Base-by-base conservation (phyloP, 1,284 basidiomycete species). In the Trichosporon inkin region DNA sequence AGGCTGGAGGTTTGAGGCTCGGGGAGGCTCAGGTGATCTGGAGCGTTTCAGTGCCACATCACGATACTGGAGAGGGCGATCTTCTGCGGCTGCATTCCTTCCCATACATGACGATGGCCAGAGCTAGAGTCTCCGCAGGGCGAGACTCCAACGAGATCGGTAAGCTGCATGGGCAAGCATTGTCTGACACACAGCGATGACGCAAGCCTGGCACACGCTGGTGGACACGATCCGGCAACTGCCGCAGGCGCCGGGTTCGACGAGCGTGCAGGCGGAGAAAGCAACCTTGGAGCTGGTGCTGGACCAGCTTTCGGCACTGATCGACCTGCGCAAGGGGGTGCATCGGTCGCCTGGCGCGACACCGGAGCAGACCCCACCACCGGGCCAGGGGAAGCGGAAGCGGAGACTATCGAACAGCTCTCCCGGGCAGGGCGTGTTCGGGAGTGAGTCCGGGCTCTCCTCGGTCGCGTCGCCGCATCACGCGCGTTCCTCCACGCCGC, bases 151-250 rank as follows among this genome's bases (percentile, higher is more conserved):
- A 47, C 44, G 44, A 49, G 28, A 13, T 49, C 24, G 28, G 44
- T 49, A 13, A 16, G 44, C n/a, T n/a, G 3, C 4, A 32, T 8
- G 28, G 28, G 28, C 28, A 32, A 32, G 28, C 28, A 5, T 32
- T 8, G 8, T 32, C 28, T 49, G n/a, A 49, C 44, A 28, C 16
- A 3, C 53, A 72, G 70, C 60, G 44, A 71, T 70, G 68, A 71
- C 56, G 7, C 67, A 71, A 47, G 61, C 71, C 35, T 77, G 74
- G 74, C 74, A 75, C 60, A 57, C 60, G 16, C 58, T 76, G 0
- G 68, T 77, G 38, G 74, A 77, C 62, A 75, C 70, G 11, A 56
- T 77, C 16, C 68, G 74, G 8, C 62, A 66, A 4, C 62, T 77
- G 3, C 73, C 72, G 5, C 28, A 10, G 22, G 51, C 32, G 55